Evolutionary conservation across 116 monocot species (phyloP).

Genomic region (Phalaenopsis hybrid): DNA sequence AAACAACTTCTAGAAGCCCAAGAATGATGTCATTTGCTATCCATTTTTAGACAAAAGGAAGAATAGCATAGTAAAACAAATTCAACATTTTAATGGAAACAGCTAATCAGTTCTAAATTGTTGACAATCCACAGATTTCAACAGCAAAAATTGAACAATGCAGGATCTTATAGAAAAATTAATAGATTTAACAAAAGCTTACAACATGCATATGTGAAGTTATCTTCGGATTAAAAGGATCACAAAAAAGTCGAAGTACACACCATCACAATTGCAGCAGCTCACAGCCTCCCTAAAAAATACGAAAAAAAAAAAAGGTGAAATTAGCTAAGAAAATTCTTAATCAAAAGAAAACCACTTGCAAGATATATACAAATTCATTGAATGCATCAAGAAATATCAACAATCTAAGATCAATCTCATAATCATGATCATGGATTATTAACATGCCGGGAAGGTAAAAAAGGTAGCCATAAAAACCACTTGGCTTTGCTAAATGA

Average conservation of each 20-base stretch:
- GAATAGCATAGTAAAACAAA: not conserved
- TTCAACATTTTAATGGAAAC: not conserved
- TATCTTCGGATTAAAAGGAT: not conserved
- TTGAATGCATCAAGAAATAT: not conserved
- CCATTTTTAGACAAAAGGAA: not conserved
- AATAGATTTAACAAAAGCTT: not conserved
- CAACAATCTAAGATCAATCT: not conserved
- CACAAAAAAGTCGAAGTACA: conserved; percentile 8
- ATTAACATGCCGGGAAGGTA: not conserved
- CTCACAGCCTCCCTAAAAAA: conserved; percentile 75
- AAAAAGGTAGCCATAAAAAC: not conserved
- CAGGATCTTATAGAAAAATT: not conserved
- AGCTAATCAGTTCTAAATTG: conserved; percentile 1
- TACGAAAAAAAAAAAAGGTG: conserved; percentile 9
- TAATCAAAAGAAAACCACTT: not conserved
- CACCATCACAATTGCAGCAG: conserved; percentile 79
- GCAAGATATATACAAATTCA: not conserved
- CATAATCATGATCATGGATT: not conserved
- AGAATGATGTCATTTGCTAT: not conserved
- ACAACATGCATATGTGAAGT: not conserved
- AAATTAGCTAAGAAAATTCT: not conserved
- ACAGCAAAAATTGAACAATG: not conserved
- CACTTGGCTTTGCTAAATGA: not conserved
- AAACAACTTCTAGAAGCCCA: too few species aligned
- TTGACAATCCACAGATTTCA: not conserved